These are phyloP conservation scores for Sphaceloma murrayae DNA, from an alignment of 2,329 filamentous ascomycete species.

Conservation along the genomic window DNA sequence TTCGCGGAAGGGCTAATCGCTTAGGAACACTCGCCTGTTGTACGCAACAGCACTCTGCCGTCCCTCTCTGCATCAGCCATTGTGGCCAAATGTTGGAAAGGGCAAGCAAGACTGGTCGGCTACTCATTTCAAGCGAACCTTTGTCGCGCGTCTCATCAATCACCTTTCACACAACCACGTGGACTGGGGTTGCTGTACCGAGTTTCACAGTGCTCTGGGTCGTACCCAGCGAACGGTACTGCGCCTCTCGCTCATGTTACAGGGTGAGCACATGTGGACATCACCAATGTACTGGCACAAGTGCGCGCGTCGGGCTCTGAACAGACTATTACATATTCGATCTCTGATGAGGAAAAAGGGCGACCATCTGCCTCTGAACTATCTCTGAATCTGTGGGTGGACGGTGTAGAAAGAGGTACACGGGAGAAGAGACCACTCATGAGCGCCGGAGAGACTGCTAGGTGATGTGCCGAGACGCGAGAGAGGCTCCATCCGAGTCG, in stretches of 20 bases:
- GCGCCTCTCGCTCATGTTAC: not conserved
- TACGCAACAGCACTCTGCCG: too few relatives aligned
- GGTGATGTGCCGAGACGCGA: not conserved
- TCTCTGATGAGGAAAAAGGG: constrained; percentile 14
- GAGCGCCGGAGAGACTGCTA: constrained; percentile 5
- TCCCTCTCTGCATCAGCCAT: too few relatives aligned
- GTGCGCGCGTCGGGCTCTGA: not conserved
- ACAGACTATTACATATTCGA: constrained; percentile 16
- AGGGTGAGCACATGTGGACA: constrained; percentile 1
- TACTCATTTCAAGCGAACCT: constrained; percentile 1
- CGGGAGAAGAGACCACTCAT: constrained; percentile 10
- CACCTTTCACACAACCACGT: too few relatives aligned
- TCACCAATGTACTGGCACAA: constrained; percentile 1
- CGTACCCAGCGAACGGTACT: constrained; percentile 8
- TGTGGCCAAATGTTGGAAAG: too few relatives aligned
- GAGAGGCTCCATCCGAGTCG: not conserved
- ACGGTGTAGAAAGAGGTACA: constrained; percentile 9
- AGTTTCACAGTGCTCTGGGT: constrained; percentile 11
- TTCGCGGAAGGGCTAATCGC: too few relatives aligned
- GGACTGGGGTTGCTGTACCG: not conserved
- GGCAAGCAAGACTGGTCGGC: too few relatives aligned
- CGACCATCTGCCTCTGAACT: constrained; percentile 15
- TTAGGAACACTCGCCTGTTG: too few relatives aligned
- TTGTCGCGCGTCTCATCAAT: constrained; percentile 7
- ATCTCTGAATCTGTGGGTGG: constrained; percentile 9